These are phyloP conservation scores for Talaromyces sp. DNA, from an alignment of 2,329 filamentous ascomycete species.

Conservation along the genomic window DNA sequence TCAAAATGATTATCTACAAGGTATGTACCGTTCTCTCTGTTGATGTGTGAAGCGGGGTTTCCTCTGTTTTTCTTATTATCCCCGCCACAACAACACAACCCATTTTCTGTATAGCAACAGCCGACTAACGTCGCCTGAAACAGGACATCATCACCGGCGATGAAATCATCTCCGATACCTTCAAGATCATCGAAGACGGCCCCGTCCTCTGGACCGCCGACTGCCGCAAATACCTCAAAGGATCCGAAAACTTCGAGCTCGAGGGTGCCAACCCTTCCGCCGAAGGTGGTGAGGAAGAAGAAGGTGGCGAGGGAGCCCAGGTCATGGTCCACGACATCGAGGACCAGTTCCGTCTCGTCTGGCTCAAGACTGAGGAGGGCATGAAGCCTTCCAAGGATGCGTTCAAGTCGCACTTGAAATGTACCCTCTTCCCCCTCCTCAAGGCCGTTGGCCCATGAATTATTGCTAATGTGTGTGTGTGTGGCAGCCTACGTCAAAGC, in stretches of 20 bases:
- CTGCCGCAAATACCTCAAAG: constrained; percentile 83
- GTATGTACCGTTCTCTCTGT: constrained; percentile 43
- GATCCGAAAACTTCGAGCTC: constrained; percentile 59
- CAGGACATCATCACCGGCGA: constrained; percentile 88
- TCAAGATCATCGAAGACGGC: constrained; percentile 76
- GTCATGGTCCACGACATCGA: constrained; percentile 85
- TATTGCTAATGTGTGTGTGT: background rate
- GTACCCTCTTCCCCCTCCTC: constrained; percentile 49
- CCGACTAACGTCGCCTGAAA: background rate
- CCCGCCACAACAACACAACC: background rate
- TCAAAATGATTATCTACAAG: constrained; percentile 73
- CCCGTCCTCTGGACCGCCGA: constrained; percentile 84
- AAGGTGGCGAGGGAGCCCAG: constrained; percentile 61
- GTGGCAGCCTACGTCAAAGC: constrained; percentile 81
- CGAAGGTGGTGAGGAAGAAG: constrained; percentile 72
- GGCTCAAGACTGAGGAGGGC: constrained; percentile 47
- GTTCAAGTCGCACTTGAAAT: constrained; percentile 81
- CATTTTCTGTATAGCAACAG: background rate
- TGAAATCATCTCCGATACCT: constrained; percentile 97
- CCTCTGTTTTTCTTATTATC: background rate
- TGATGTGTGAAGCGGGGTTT: background rate
- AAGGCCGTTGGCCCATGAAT: background rate
- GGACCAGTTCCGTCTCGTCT: constrained; percentile 83
- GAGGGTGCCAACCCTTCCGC: constrained; percentile 92
- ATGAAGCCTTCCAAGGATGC: constrained; percentile 70